These are phyloP conservation scores for Monosporascus sp. DNA, from an alignment of 2,329 filamentous ascomycete genomes.

Conservation along the genomic window DNA sequence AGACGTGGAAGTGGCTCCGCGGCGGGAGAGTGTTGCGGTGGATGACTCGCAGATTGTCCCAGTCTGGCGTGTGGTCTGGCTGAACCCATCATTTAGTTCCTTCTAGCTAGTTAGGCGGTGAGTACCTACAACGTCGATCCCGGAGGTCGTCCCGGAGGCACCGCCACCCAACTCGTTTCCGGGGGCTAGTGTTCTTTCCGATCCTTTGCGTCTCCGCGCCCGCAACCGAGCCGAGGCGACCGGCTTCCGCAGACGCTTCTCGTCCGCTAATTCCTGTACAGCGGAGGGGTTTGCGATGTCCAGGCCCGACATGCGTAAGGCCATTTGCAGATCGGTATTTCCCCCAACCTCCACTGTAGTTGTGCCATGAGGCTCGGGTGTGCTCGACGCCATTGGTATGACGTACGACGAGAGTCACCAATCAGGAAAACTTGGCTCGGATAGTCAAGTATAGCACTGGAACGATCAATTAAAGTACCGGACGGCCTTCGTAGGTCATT, in stretches of 20 bases:
- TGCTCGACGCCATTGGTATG: background rate
- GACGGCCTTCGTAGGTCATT: too few species aligned
- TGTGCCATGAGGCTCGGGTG: background rate
- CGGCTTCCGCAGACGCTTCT: background rate
- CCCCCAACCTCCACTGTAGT: slow-evolving; percentile 9
- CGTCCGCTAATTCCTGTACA: background rate
- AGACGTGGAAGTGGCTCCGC: slow-evolving; percentile 52
- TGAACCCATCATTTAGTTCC: slow-evolving; percentile 12
- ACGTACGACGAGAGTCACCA: background rate
- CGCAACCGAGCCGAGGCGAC: background rate
- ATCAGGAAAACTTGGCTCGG: too few species aligned
- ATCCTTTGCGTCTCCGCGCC: background rate
- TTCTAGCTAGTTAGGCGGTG: too few species aligned
- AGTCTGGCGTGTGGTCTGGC: slow-evolving; percentile 43
- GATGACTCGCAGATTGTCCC: slow-evolving; percentile 55
- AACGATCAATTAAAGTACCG: too few species aligned
- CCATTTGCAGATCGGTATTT: slow-evolving; percentile 16
- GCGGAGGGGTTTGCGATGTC: background rate
- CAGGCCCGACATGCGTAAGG: slow-evolving; percentile 11
- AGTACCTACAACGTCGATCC: background rate
- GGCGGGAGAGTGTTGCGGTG: slow-evolving; percentile 55
- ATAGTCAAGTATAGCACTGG: too few species aligned
- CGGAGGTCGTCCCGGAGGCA: background rate
- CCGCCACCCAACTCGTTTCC: background rate
- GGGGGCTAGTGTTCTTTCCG: background rate